Conservation (phyloP, 768 basidiomycete species). For the Suillus plorans region DNA sequence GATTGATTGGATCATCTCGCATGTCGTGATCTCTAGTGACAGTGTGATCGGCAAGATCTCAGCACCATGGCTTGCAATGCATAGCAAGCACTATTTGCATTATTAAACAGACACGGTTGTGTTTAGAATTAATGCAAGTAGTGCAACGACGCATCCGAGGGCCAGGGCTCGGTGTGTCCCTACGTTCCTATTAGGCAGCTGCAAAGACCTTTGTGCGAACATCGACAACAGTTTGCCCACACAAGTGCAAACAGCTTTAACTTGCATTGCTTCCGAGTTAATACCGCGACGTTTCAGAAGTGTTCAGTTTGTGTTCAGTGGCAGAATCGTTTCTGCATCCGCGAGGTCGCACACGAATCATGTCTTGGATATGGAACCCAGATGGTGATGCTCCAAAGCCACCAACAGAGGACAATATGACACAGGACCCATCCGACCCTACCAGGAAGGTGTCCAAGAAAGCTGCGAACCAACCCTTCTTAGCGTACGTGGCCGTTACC, state of each 20-base stretch:
- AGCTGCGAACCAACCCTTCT: slow-evolving; percentile 81
- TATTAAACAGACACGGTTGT: not conserved
- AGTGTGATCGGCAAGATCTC: not conserved
- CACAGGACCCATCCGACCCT: slow-evolving; percentile 62
- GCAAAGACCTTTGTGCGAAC: no score
- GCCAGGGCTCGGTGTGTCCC: no score
- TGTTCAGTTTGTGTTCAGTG: not conserved
- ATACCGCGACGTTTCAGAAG: not conserved
- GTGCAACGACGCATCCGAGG: not conserved
- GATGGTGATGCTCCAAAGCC: slow-evolving; percentile 37
- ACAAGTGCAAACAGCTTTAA: not conserved
- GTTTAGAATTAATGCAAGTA: not conserved
- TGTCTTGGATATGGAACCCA: slow-evolving; percentile 68
- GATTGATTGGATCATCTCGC: not conserved
- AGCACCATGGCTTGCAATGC: not conserved
- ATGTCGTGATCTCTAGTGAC: not conserved
- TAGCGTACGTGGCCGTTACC: slow-evolving; percentile 56
- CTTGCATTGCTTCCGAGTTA: not conserved
- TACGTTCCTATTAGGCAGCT: no score
- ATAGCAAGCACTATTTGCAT: not conserved
- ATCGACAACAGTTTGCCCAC: not conserved
- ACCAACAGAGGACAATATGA: slow-evolving; percentile 45
- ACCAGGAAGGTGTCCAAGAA: slow-evolving; percentile 77
- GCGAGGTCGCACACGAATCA: slow-evolving; percentile 23
- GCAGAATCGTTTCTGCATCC: not conserved